Evolutionary conservation across 2,329 filamentous ascomycete genomes (phyloP).

Genomic region (Thermomyces lanuginosus): DNA sequence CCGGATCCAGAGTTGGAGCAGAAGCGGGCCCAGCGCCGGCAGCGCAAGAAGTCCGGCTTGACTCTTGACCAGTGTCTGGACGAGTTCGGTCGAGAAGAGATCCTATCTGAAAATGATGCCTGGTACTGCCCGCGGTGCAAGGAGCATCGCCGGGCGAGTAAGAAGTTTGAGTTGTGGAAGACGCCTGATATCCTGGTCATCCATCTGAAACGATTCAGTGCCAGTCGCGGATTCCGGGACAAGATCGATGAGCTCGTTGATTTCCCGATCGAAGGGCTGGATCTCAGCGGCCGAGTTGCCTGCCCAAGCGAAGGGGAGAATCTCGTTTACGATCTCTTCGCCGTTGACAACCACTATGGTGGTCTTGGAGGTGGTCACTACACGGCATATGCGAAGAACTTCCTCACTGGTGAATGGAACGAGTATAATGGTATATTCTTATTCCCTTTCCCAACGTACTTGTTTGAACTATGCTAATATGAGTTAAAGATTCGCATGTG

Average conservation of each 20-base stretch:
- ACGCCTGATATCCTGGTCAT: slow-evolving; percentile 87
- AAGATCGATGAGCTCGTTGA: slow-evolving; percentile 86
- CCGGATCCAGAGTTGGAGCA: slow-evolving; percentile 48
- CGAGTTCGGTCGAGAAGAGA: slow-evolving; percentile 86
- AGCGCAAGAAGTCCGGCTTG: slow-evolving; percentile 58
- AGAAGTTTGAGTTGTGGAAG: slow-evolving; percentile 96
- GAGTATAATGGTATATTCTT: slow-evolving; percentile 71
- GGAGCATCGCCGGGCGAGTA: slow-evolving; percentile 77
- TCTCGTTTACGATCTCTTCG: slow-evolving; percentile 82
- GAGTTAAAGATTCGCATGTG: slow-evolving; percentile 53
- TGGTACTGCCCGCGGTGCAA: slow-evolving; percentile 98
- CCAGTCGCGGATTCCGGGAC: slow-evolving; percentile 62
- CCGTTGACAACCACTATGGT: slow-evolving; percentile 89
- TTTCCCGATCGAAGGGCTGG: slow-evolving; percentile 75
- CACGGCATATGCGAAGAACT: slow-evolving; percentile 87
- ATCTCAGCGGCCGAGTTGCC: slow-evolving; percentile 64
- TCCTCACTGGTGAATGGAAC: slow-evolving; percentile 78
- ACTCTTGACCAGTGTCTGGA: slow-evolving; percentile 79
- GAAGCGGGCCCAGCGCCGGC: slow-evolving; percentile 45
- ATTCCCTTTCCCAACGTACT: neutral
- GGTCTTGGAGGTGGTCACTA: slow-evolving; percentile 91
- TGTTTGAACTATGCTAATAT: slow-evolving; percentile 27
- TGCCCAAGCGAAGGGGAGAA: slow-evolving; percentile 65
- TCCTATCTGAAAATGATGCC: slow-evolving; percentile 84
- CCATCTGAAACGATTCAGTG: slow-evolving; percentile 90